These are phyloP conservation scores for Stereum hirsutum DNA, from an alignment of 1,284 basidiomycete species.

Conservation along the genomic window DNA sequence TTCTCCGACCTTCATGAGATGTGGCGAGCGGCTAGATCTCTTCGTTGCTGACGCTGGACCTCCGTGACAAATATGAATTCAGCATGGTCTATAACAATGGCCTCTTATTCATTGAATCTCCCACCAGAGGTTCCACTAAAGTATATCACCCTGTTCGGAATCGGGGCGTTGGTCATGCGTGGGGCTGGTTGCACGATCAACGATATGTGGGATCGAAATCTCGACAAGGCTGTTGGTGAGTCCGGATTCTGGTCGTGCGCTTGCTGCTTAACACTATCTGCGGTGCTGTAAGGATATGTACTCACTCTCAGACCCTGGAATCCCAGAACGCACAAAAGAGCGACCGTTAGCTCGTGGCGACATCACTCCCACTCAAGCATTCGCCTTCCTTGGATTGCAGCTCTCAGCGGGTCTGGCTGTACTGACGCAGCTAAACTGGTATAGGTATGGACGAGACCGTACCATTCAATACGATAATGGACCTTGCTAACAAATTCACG, in stretches of 20 bases:
- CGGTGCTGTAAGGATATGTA: too few relatives aligned
- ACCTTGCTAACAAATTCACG: background rate
- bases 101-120: slow-evolving; percentile 65
- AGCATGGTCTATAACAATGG: slow-evolving; percentile 98
- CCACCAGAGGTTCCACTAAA: slow-evolving; percentile 62
- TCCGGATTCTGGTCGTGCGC: slow-evolving; percentile 8
- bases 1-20: too few relatives aligned
- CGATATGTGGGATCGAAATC: slow-evolving; percentile 94
- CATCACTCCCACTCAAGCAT: slow-evolving; percentile 69
- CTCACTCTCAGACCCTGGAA: slow-evolving; percentile 18
- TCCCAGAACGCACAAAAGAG: slow-evolving; percentile 53
- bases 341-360: slow-evolving; percentile 79
- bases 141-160: slow-evolving; percentile 79
- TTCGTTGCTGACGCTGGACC: background rate
- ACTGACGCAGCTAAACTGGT: slow-evolving; percentile 88
- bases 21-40: too few relatives aligned
- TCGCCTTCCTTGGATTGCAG: slow-evolving; percentile 81
- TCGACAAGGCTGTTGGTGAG: slow-evolving; percentile 90
- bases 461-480: background rate
- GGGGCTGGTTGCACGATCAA: slow-evolving; percentile 99
- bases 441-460: slow-evolving; percentile 52
- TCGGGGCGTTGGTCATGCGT: slow-evolving; percentile 92
- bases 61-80: background rate
- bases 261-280: too few relatives aligned
- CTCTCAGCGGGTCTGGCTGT: slow-evolving; percentile 83